phyloP scores from a whole-genome alignment of 1,139 yeast species.

The Blastobotrys raffinosifermentans region DNA sequence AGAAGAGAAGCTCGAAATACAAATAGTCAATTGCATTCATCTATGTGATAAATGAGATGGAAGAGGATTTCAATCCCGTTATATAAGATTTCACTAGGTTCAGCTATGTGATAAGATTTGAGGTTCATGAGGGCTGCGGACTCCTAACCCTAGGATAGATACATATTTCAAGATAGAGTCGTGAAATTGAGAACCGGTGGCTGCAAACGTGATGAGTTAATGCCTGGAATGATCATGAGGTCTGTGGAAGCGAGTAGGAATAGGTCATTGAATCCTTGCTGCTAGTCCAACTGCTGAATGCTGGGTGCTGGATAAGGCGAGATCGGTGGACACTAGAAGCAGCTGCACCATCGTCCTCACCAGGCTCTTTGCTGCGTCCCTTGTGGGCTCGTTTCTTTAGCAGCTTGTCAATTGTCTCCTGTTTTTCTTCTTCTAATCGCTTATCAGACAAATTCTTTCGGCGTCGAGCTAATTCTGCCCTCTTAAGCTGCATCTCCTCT shows the following conservation, averaged over 20 bases:
- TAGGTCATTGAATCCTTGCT: constrained; percentile 18
- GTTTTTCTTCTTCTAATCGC: constrained; percentile 84
- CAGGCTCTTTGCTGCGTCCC: constrained; percentile 30
- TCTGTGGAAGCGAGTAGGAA: neutral
- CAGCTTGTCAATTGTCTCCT: constrained; percentile 80
- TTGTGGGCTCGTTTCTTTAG: constrained; percentile 68
- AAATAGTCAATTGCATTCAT: no score
- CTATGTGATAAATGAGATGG: no score
- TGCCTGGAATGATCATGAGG: no score
- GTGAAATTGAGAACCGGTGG: no score
- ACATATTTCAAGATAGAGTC: no score
- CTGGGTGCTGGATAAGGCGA: constrained; percentile 40
- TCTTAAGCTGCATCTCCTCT: constrained; percentile 73
- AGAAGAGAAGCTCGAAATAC: no score
- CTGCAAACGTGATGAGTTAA: no score
- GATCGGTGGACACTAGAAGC: constrained; percentile 13
- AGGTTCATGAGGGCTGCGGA: no score
- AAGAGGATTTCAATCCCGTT: no score
- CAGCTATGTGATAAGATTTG: no score
- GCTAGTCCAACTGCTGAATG: constrained; percentile 41
- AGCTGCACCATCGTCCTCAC: constrained; percentile 20
- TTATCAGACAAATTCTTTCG: constrained; percentile 80
- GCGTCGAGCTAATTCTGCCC: constrained; percentile 85
- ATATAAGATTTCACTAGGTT: no score
- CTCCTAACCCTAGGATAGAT: no score